Evolutionary conservation across 208 protist species (phyloP).

Genomic region (Blechomonas ayalai): DNA sequence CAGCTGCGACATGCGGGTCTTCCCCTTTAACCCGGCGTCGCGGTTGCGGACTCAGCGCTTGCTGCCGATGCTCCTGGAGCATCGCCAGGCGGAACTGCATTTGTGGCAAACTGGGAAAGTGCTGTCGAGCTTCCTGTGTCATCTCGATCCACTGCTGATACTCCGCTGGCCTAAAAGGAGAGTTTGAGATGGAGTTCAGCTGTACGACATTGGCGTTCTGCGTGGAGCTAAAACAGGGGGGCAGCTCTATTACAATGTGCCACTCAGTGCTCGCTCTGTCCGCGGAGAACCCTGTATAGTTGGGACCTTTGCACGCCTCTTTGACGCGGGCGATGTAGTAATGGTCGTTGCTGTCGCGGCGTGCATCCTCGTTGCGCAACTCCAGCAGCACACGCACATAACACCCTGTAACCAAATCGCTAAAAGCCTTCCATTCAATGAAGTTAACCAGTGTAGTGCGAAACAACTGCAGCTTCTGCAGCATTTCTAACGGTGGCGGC

Average conservation of each 20-base stretch:
- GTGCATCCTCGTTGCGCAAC: slow-evolving; percentile 72
- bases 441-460: slow-evolving; percentile 83
- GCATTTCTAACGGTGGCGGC: slow-evolving; percentile 49
- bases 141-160: slow-evolving; percentile 84
- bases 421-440: slow-evolving; percentile 79
- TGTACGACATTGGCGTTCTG: slow-evolving; percentile 85
- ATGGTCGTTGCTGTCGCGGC: slow-evolving; percentile 67
- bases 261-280: slow-evolving; percentile 76
- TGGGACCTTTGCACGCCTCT: slow-evolving; percentile 55
- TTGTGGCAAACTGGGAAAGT: slow-evolving; percentile 66
- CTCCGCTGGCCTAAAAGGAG: slow-evolving; percentile 70
- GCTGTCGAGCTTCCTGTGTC: slow-evolving; percentile 31
- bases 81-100: slow-evolving; percentile 78
- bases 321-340: slow-evolving; percentile 89
- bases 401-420: slow-evolving; percentile 74
- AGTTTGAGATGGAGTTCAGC: slow-evolving; percentile 90
- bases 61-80: slow-evolving; percentile 83
- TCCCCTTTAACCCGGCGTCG: slow-evolving; percentile 48
- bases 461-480: slow-evolving; percentile 83
- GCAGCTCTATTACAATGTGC: slow-evolving; percentile 89
- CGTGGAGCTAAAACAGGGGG: slow-evolving; percentile 76
- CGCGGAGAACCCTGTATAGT: slow-evolving; percentile 84
- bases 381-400: slow-evolving; percentile 88
- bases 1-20: slow-evolving; percentile 26
- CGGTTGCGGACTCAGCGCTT: slow-evolving; percentile 42